Base-by-base conservation (phyloP, 2,329 filamentous ascomycete species). In the Fusarium algeriense region DNA sequence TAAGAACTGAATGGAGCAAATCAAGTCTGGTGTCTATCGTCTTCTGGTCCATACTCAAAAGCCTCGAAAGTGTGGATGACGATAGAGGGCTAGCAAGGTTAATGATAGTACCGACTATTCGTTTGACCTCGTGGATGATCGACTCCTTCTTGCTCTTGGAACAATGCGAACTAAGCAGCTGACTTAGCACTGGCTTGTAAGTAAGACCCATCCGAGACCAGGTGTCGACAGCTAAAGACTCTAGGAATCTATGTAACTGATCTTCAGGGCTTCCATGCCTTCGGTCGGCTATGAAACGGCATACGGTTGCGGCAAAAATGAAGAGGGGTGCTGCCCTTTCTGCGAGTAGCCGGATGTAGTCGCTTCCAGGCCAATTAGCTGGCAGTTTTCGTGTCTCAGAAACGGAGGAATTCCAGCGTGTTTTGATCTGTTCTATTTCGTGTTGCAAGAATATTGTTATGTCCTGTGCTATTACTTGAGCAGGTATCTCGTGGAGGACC, bases 401-500 rank as follows among this genome's bases (percentile, higher is more conserved):
- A 7, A 28, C 1, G 1, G 35, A 37, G 4, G 8, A 1, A 12
- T 52, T 3, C 20, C 34, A 52, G 1, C 13, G 2, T 7, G 2
- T 17, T 52, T 37, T 43, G 1, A 54, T 54, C 3, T 19, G 7
- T 1, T 32, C 1, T 32, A 19, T 2, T 43, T 32, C 50, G 11
- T 20, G 15, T 0, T 4, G 0, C 12, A 54, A 32, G 12, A 54
- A 54, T 20, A 1, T 19, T 8, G 4, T 1, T 43, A 86, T 81
- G 41, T 86, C 84, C 1, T 77, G 73, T 53, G 79, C 60, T 6
- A 85, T 75, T 2, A 78, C 54, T 0, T 54, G 26, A 17, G 68
- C 15, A 0, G 75, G 61, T 23, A 84, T 77, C 11, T 83, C 68
- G 23, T 85, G 81, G 5, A 85, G 79, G 4, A 77, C 56, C 76